A percentile compares a stretch with the other conserved stretches of the same genome.
phyloP scores from a whole-genome alignment of 1,284 basidiomycete species.

The Cerrena zonata region DNA sequence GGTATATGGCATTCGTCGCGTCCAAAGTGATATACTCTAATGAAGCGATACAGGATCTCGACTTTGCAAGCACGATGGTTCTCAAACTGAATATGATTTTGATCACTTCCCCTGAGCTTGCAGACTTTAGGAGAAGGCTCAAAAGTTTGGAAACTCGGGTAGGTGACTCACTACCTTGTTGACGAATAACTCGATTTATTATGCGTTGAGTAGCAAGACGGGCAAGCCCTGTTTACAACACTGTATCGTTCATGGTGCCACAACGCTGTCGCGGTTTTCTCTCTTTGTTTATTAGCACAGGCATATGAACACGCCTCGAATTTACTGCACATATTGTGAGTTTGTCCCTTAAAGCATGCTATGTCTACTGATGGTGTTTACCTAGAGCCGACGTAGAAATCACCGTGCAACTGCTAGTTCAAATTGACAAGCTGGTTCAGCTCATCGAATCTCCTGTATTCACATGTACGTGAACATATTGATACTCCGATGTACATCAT shows the following conservation, averaged over 20 bases:
- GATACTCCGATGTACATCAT: too few species aligned
- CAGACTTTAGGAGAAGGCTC: conserved; percentile 87
- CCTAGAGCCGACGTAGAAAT: conserved; percentile 90
- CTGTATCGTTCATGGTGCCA: conserved; percentile 98
- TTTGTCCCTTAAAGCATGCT: conserved; percentile 8
- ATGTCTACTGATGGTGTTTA: conserved; percentile 5
- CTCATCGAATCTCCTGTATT: conserved; percentile 97
- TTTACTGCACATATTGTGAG: conserved; percentile 92
- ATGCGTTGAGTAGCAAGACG: conserved; percentile 89
- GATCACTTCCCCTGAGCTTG: conserved; percentile 91
- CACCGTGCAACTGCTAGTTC: conserved; percentile 89
- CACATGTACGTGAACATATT: conserved; percentile 81
- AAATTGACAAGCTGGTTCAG: conserved; percentile 97
- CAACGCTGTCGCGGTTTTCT: conserved; percentile 94
- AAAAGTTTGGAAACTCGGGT: conserved; percentile 93
- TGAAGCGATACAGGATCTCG: conserved; percentile 66
- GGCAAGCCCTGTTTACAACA: conserved; percentile 86
- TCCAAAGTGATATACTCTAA: conserved; percentile 2
- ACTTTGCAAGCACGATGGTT: conserved; percentile 95
- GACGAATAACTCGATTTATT: conserved; percentile 5
- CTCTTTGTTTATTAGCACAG: conserved; percentile 91
- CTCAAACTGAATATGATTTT: conserved; percentile 96
- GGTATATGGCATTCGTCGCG: too few species aligned
- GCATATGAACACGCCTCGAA: conserved; percentile 99
- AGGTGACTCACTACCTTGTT: conserved; percentile 22